Evolutionary conservation across 2,329 filamentous ascomycete genomes (phyloP), one percentile per base, ranked within the genome.

Genomic region (Cryphonectria naterciae): DNA sequence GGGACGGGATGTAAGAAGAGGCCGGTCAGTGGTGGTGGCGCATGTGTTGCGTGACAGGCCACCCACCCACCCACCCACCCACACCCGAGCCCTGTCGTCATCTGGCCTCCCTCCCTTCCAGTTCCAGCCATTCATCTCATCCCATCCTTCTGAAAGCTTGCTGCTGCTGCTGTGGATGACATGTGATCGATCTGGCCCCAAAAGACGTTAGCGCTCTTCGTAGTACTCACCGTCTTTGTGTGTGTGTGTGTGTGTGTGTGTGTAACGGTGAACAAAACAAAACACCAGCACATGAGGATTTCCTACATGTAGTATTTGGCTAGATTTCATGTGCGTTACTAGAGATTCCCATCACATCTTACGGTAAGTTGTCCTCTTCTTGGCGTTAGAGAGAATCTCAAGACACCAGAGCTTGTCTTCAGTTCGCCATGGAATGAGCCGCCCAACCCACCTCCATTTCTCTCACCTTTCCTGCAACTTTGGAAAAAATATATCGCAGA

Each of bases 121-220:
- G 10, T 22, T 49, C 46, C 46, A 49, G 46, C 46, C 46, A 49
- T n/a, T 22, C 43, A 49, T 22, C 43, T 19, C 17, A 19, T 19
- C 43, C 43, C 43, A 22, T 49, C 19, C 19, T 22, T 49, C 46
- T 49, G 46, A 10, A 13, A 39, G 37, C 37, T 39, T 39, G 37
- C 46, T 11, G 19, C 15, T 49, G 43, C 41, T 19, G 46, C 19
- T 49, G 46, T 22, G 19, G 13, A 13, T 32, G 52, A 22, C 64
- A 66, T 66, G 64, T 66, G 64, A 66, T 66, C 56, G 46, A 49
- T 28, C 46, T 46, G 35, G 64, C n/a, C 64, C 64, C 49, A 66
- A 41, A 19, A 37, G 25, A 22, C 17, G 15, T 60, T 60, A 37
- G 56, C 32, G 56, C 32, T 37, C 19, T 49, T 32, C 32, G 4